Evolutionary conservation across 306 rosid species (phyloP).

Genomic region (Abrus precatorius): DNA sequence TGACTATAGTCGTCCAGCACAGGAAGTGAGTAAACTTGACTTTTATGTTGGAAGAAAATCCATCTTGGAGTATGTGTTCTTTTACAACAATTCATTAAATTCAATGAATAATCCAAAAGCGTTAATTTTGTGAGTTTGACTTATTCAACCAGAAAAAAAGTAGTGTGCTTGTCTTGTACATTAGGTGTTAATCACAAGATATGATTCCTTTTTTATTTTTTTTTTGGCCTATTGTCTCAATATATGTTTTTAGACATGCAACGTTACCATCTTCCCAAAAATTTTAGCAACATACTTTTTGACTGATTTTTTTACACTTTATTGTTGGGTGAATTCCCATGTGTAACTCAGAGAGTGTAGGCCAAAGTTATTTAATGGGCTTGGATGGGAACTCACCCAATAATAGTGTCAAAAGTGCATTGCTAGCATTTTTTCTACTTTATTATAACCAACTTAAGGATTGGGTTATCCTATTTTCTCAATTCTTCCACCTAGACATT

Average conservation of each 20-base stretch:
- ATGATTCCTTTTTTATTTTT: neutral
- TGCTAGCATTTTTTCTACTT: neutral
- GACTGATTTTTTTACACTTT: neutral
- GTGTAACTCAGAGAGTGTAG: neutral
- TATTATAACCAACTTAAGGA: conserved; percentile 2
- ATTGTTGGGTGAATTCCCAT: neutral
- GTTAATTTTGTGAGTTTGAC: conserved; percentile 37
- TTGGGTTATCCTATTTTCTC: conserved; percentile 23
- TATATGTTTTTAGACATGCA: conserved; percentile 4
- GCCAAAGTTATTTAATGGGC: no score
- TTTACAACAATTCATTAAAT: conserved; percentile 19
- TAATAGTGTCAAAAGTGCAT: neutral
- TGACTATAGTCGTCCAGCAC: conserved; percentile 74
- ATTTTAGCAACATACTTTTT: neutral
- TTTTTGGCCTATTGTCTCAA: neutral
- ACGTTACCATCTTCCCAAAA: neutral
- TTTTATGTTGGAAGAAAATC: neutral
- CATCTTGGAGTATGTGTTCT: conserved; percentile 18
- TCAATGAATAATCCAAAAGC: neutral
- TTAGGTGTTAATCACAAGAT: conserved; percentile 26
- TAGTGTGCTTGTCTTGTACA: conserved; percentile 5
- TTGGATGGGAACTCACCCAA: neutral
- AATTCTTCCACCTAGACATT: conserved; percentile 9
- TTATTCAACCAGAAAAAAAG: neutral
- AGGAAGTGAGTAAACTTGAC: conserved; percentile 59